Conservation (phyloP, 306 rosid species). For the Quercus agrifolia region DNA sequence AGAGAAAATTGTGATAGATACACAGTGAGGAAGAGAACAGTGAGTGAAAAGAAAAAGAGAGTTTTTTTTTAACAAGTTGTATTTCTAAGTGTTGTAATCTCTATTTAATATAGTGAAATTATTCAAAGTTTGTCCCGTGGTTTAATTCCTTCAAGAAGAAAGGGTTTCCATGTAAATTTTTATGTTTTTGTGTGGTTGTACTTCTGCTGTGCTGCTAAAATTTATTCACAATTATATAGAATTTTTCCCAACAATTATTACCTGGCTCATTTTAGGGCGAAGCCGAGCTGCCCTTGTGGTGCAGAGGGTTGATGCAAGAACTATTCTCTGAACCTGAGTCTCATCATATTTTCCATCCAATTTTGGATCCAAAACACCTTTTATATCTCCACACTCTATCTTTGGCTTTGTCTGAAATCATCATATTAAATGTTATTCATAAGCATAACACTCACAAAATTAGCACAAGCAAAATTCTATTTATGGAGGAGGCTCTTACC, state of each 20-base stretch:
- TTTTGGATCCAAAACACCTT: conserved; percentile 60
- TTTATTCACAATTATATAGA: too few relatives aligned
- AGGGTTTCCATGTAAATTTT: too few relatives aligned
- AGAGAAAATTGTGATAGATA: too few relatives aligned
- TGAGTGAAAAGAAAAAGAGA: too few relatives aligned
- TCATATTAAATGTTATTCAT: background rate
- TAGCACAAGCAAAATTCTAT: conserved; percentile 13
- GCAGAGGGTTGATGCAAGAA: conserved; percentile 68
- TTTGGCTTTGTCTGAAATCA: conserved; percentile 68
- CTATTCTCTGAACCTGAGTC: conserved; percentile 67
- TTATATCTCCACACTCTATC: conserved; percentile 57
- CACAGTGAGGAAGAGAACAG: too few relatives aligned
- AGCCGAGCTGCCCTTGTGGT: conserved; percentile 65
- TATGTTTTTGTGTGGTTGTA: too few relatives aligned
- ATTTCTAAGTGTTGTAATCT: too few relatives aligned
- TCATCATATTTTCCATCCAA: conserved; percentile 58
- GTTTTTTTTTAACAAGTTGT: too few relatives aligned
- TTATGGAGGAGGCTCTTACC: conserved; percentile 52
- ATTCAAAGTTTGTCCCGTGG: too few relatives aligned
- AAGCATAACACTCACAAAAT: background rate
- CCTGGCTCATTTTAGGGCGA: conserved; percentile 78
- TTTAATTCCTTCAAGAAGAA: too few relatives aligned
- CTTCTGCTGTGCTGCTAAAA: too few relatives aligned
- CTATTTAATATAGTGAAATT: too few relatives aligned
- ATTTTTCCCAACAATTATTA: conserved; percentile 13